Base-by-base conservation (phyloP, 1,284 basidiomycete species). In the Apiotrichum siamense region DNA sequence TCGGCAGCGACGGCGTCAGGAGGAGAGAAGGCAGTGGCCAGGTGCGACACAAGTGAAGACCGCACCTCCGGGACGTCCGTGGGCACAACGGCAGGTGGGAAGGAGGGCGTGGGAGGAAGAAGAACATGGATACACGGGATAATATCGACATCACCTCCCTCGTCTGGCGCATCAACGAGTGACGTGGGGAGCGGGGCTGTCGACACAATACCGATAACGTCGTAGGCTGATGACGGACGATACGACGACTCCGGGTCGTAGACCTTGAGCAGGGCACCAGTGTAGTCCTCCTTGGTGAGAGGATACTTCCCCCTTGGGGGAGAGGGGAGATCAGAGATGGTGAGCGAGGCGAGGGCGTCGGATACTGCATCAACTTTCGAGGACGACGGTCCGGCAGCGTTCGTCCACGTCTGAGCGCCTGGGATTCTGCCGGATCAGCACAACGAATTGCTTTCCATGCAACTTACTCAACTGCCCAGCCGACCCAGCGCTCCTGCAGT, bases 391-490 rank as follows among this genome's bases (percentile, higher is more conserved):
- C 36, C 23, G 48, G 15, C 5, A 15, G 29, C 17, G 29, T 48
- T 58, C 1, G 53, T 48, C 70, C 69, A 71, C 3, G 44, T 12
- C 44, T 69, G 65, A 47, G 67, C 63, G 10, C 70, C 70, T 2
- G 70, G 70, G 3, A 71, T 54, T 41, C 69, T 73, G 45, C 1
- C 17, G 20, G 42, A 49, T 32, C 29, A 31, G 15, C 15, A 31
- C 15, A 31, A 10, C 10, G 29, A 11, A 31, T 7, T 50, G 47
- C 7, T 25, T 1, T 12, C 18, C 1, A 10, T 3, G 12, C 10
- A 32, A 36, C 70, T 59, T 47, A 75, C 73, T 75, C 65, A 7
- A 72, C 66, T 15, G 59, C 72, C 73, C 73, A 75, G 3, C 70
- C 71, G 13, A 73, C 63, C 72, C 70, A 74, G 53, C 73, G 54